phyloP scores from a whole-genome alignment of 176 grass and related monocot species.

The Themeda triandra region DNA sequence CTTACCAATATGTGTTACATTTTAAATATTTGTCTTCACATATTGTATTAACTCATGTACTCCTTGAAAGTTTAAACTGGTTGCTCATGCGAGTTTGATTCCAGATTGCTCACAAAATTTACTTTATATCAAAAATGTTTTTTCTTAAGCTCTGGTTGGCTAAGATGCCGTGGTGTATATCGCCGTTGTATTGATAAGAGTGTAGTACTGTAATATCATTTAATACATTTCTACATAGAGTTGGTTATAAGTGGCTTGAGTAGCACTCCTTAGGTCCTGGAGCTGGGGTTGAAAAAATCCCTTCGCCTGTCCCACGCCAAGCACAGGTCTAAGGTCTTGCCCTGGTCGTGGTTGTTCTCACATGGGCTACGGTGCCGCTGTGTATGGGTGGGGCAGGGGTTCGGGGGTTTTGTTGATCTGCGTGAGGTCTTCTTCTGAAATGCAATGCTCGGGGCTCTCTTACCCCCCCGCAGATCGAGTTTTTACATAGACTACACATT shows the following conservation, averaged over 20 bases:
- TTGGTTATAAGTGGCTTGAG: not conserved
- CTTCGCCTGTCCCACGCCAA: not conserved
- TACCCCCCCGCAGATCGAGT: not conserved
- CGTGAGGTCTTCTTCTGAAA: not conserved
- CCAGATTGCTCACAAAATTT: constrained; percentile 5
- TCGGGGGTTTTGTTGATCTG: not conserved
- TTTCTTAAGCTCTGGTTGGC: not conserved
- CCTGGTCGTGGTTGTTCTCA: not conserved
- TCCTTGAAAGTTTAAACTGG: not conserved
- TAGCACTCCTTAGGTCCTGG: not conserved
- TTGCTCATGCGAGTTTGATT: not conserved
- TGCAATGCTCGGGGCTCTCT: not conserved
- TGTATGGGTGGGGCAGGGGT: not conserved
- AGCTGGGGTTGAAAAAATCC: not conserved
- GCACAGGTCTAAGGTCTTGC: not conserved
- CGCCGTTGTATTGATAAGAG: not conserved
- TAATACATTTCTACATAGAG: not conserved
- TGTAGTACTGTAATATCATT: not conserved
- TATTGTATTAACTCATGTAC: not conserved
- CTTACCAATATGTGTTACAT: not conserved
- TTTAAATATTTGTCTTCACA: not conserved
- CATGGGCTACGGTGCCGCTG: not conserved
- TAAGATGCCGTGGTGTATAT: not conserved
- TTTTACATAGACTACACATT: not conserved
- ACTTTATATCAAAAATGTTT: constrained; percentile 1